Base-by-base conservation (phyloP, 768 basidiomycete genomes). In the Russula ochroleuca region DNA sequence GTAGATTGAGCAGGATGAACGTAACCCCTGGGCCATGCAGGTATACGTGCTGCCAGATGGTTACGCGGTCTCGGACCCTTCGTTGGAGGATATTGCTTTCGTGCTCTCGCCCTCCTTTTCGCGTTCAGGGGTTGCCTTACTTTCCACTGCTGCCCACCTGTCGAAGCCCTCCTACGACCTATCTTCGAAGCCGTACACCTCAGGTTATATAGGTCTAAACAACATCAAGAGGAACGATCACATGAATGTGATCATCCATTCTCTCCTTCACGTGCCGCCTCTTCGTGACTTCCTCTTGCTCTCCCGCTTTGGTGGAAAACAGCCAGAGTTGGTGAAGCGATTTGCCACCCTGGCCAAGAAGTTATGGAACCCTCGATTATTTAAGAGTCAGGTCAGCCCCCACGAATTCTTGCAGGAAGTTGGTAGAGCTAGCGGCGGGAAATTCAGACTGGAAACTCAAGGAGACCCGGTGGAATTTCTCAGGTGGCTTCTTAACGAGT, bases 321-420 rank as follows among this genome's bases (percentile, higher is more conserved):
- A 91, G 66, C 79, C 92, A 8, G 97, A 99, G 72, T 83, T 98
- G 59, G 78, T 98, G 47, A 88, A 85, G 70, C 86, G 97, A 25
- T 92, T 98, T 70, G 87, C 92, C 19, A 80, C 83, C 14, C 81
- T 99, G 21, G 87, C 92, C 2, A 93, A 93, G 75, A 94, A 98
- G 75, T 72, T 98, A 43, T 99, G 97, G 97, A 98, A 97, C 75
- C 93, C 95, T 10, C 80, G 87, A 56, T 77, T 96, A 61, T 99
- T 99, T 84, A 99, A 99, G 75, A 88, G 90, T 64, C 97, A 99
- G 81, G 94, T 98, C 69, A 92, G 88, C 69, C 97, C 97, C n/a
- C 97, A 99, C 73, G 97, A 99, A 73, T 94, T 98, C 73, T 77
- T 99, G 61, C 97, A 99, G 75, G 97, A 98, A 76, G 95, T 98